These are phyloP conservation scores for Phytophthora foliorum DNA, from an alignment of 352 stramenopile species.

Conservation along the genomic window DNA sequence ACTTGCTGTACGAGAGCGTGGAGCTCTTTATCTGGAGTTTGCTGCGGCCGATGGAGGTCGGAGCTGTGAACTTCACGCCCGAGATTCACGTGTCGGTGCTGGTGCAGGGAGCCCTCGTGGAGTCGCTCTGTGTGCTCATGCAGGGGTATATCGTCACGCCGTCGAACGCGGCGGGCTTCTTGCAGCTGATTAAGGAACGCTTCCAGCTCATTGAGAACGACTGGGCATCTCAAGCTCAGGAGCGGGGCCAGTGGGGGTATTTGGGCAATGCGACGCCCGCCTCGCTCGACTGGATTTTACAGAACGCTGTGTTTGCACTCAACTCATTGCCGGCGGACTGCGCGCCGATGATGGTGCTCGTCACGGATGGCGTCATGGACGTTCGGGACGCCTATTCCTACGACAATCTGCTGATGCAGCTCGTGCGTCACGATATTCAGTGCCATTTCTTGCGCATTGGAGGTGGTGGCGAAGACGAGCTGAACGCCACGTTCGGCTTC, in stretches of 20 bases:
- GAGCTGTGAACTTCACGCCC: constrained; percentile 53
- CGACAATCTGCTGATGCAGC: constrained; percentile 89
- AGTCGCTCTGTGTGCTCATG: constrained; percentile 85
- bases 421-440: constrained; percentile 89
- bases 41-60: constrained; percentile 67
- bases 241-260: constrained; percentile 32
- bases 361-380: constrained; percentile 90
- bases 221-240: constrained; percentile 62
- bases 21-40: constrained; percentile 84
- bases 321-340: constrained; percentile 85
- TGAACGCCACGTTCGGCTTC: constrained; percentile 84
- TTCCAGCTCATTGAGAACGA: constrained; percentile 88
- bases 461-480: constrained; percentile 55
- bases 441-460: constrained; percentile 87
- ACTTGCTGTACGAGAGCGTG: constrained; percentile 83
- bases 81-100: constrained; percentile 87
- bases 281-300: constrained; percentile 82
- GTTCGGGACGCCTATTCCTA: constrained; percentile 81
- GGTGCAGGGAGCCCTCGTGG: constrained; percentile 79
- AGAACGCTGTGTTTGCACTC: constrained; percentile 88
- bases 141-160: constrained; percentile 82
- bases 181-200: constrained; percentile 78
- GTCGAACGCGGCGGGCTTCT: constrained; percentile 61
- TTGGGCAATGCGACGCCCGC: constrained; percentile 47
- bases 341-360: constrained; percentile 83